Evolutionary conservation across 768 basidiomycete genomes (phyloP), one percentile per base, ranked within the genome.

Genomic region (Filobasidium floriforme): DNA sequence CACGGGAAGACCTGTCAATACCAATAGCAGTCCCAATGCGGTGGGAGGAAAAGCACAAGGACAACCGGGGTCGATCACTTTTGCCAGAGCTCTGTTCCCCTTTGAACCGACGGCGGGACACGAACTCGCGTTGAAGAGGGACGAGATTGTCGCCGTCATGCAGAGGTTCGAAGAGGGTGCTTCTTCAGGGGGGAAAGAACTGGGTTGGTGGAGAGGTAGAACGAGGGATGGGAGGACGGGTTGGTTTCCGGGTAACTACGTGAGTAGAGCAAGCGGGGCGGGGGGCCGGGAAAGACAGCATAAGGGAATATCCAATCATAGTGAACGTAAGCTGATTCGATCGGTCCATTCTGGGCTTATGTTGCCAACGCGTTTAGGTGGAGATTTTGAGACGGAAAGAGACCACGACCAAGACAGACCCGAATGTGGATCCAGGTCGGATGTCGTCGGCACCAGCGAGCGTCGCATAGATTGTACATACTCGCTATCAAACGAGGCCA

Each of bases 191-290:
- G 49, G 63, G 32, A 54, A 22, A 41, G 46, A 54, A 46, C 28
- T 63, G 40, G 92, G 92, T 65, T 98, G 93, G 93, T 97, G 92
- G 92, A 87, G 86, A 77, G 93, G 93, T 0, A 83, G 93, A 55
- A 92, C 89, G 67, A 82, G 93, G 65, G 92, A 96, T 70, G 93
- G 93, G 0, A 82, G 88, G 70, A 87, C 89, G 71, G 93, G 93
- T 0, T 98, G 92, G 91, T 96, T 98, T 83, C 93, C 93, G 1
- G 84, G 82, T 66, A 91, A 88, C 70, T 93, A 88, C 84, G 90
- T 93, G 71, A 70, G 75, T 63, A 7, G 41, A 18, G 7, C 11
- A 19, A 32, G 29, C 28, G 22, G 22, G 1, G 41, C 18, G n/a
- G 19, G 26, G 18, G 7, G 12, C n/a, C n/a, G n/a, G n/a, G n/a